A percentile compares a stretch with the other conserved stretches of the same genome.
These are phyloP conservation scores for Lasiodiplodia sp. DNA, from an alignment of 2,329 filamentous ascomycete species.

Conservation along the genomic window DNA sequence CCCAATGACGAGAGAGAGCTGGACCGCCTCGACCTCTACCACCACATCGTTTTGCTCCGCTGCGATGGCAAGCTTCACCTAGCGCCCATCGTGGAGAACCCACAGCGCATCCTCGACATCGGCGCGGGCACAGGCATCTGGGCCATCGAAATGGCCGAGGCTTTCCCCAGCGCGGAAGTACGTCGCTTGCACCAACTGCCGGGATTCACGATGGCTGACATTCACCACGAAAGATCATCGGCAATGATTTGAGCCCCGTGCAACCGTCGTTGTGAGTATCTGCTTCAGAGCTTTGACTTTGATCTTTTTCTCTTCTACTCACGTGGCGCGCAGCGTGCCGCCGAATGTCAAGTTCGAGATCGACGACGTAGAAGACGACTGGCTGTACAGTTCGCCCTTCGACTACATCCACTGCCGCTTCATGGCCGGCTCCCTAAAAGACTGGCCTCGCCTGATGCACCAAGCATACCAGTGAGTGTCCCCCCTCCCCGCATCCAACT, in stretches of 20 bases:
- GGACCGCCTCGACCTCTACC: conserved; percentile 16
- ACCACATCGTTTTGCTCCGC: conserved; percentile 5
- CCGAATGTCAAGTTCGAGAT: conserved; percentile 52
- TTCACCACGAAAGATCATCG: conserved; percentile 36
- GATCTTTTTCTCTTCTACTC: neutral
- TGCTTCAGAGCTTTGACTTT: neutral
- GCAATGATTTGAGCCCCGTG: conserved; percentile 6
- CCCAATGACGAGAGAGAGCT: conserved; percentile 21
- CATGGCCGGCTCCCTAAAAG: conserved; percentile 40
- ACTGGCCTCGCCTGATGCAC: conserved; percentile 43
- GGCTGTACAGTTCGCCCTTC: conserved; percentile 45
- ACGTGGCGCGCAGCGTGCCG: conserved; percentile 35
- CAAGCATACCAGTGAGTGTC: conserved; percentile 41
- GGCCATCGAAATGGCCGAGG: conserved; percentile 13
- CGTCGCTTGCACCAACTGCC: neutral
- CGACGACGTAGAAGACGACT: conserved; percentile 51
- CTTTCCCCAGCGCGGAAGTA: neutral
- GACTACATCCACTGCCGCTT: conserved; percentile 46
- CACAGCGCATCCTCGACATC: conserved; percentile 31
- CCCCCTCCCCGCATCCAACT: too few relatives aligned
- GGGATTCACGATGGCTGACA: neutral
- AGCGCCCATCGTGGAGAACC: conserved; percentile 30
- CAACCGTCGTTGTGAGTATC: conserved; percentile 13
- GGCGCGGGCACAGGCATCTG: conserved; percentile 12
- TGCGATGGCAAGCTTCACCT: conserved; percentile 23